Evolutionary conservation across 1,284 basidiomycete species (phyloP), one percentile per base, ranked within the genome.

Genomic region (Cystobasidiaceae sp.): DNA sequence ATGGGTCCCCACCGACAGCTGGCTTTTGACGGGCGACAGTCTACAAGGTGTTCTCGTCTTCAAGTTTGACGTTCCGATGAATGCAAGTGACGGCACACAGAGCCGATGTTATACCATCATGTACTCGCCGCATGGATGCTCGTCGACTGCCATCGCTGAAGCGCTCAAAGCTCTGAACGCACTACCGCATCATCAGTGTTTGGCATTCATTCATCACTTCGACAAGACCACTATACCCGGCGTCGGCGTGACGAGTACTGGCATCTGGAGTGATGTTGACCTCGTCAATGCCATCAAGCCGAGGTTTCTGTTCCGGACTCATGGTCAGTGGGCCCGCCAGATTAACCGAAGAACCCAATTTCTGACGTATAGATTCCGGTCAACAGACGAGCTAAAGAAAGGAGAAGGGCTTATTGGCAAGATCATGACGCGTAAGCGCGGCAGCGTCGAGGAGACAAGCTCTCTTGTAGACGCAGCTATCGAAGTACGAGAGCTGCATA

Each of bases 351-450:
- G n/a, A n/a, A n/a, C n/a, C n/a, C n/a, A n/a, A n/a, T n/a, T n/a
- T n/a, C n/a, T n/a, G n/a, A n/a, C n/a, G n/a, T n/a, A n/a, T n/a
- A n/a, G n/a, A n/a, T n/a, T n/a, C n/a, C n/a, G n/a, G n/a, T n/a
- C n/a, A n/a, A n/a, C n/a, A 59, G 58, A 64, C 33, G 61, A 64
- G 43, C 51, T 56, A 3, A 64, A 64, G 19, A 32, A 37, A 8
- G 51, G 32, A 25, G 61, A 64, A 56, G 61, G 61, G 28, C 32
- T 56, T 13, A 50, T 64, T 33, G 44, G 52, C 23, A 55, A 55
- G 19, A 17, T 64, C 2, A n/a, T 43, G 19, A 27, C 34, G 41
- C 37, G 61, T 15, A 34, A 39, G 4, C 51, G 51, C 27, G 50
- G 56, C 7, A 28, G 33, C 3, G 21, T 21, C n/a, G 50, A 64